Base-by-base conservation (phyloP, 257 asterid genomes). In the Solanum tacnaense region DNA sequence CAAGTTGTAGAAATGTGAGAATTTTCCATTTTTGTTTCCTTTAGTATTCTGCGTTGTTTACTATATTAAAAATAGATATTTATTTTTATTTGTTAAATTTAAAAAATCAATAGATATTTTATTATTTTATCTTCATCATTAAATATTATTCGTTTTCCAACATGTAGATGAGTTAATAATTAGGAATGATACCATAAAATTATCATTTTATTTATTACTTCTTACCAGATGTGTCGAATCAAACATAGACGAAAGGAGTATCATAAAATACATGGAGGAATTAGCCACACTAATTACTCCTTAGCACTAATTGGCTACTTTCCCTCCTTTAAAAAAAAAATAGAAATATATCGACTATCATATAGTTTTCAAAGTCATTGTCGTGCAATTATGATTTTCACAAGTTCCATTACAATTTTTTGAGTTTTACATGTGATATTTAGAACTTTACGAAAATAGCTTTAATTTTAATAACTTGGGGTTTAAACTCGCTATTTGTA, bases 21-120 rank as follows among this genome's bases (percentile, higher is more conserved):
- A 79, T 27, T 44, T 79, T 2, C 5, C 15, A 1, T 15, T 44
- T 44, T 44, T 7, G 35, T 79, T 44, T 79, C 39, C 4, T 79
- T 76, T 10, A 0, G 20, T 21, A 10, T 18, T 75, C 3, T 1
- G 3, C 7, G 0, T 62, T 5, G 1, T 62, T 0, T 9, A 23
- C 5, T 34, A 34, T 34, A 34, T 34, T 34, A 34, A 34, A 34
- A 34, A 34, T 34, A 34, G 36, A 34, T 34, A 3, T 34, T 34
- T 34, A 34, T 34, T 34, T 34, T 34, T 34, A 34, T 34, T 34
- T 34, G 36, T 34, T 34, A 3, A 34, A 34, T 34, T 34, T 34
- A 34, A 3, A 34, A 34, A 34, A 34, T 34, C 36, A 34, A 34
- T 34, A 34, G 36, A 34, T 34, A 34, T 34, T 34, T 34, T 34